phyloP scores from a whole-genome alignment of 78 protist species.

The Speleostelium caveatum region DNA sequence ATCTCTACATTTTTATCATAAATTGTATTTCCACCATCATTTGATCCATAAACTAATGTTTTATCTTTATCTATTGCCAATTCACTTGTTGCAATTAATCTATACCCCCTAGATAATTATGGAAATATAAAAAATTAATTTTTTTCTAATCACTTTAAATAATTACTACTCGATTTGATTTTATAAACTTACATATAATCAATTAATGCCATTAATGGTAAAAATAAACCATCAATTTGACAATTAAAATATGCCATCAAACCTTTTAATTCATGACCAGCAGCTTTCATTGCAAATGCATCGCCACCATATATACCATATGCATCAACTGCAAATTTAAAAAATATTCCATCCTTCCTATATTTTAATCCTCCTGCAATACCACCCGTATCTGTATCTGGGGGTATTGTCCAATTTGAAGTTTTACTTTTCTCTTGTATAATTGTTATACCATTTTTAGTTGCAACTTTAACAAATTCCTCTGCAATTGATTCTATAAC shows the following conservation, averaged over 20 bases:
- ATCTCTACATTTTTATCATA: constrained; percentile 16
- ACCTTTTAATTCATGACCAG: constrained; percentile 80
- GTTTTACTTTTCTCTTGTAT: constrained; percentile 22
- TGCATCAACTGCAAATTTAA: constrained; percentile 75
- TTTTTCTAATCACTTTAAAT: no score
- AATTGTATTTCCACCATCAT: constrained; percentile 71
- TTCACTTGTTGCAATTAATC: constrained; percentile 70
- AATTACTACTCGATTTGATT: no score
- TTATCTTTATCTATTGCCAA: constrained; percentile 30
- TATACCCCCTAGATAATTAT: no score
- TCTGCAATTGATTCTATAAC: constrained; percentile 57
- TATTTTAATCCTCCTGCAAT: constrained; percentile 86
- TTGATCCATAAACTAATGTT: constrained; percentile 76
- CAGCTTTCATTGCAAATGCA: constrained; percentile 74
- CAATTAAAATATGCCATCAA: constrained; percentile 67
- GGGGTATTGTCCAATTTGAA: constrained; percentile 23
- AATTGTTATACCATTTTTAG: constrained; percentile 68
- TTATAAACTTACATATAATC: constrained; percentile 53
- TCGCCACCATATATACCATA: constrained; percentile 85
- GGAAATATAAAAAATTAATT: not conserved
- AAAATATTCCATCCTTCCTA: constrained; percentile 76
- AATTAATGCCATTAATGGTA: constrained; percentile 74
- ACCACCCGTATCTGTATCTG: constrained; percentile 62
- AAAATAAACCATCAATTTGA: constrained; percentile 37
- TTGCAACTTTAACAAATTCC: constrained; percentile 72